Evolutionary conservation across 805 yeast species (phyloP).

Genomic region (Nadsonia fulvescens): DNA sequence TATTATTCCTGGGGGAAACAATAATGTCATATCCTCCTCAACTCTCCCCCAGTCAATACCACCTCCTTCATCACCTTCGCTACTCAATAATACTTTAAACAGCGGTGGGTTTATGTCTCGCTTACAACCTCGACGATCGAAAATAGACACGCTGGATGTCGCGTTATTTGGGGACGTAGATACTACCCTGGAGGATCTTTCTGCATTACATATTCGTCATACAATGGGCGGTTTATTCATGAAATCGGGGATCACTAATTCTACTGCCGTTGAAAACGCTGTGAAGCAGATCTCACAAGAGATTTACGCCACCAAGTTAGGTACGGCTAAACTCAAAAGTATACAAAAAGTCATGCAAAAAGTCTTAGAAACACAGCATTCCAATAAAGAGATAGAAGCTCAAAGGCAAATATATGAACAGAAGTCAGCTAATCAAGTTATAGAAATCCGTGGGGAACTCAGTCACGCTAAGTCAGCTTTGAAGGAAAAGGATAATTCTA

Average conservation of each 20-base stretch:
- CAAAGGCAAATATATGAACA: too few relatives aligned
- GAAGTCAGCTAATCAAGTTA: too few relatives aligned
- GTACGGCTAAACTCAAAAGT: constrained; percentile 18
- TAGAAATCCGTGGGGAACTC: too few relatives aligned
- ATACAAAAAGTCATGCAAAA: constrained; percentile 15
- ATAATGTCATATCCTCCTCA: constrained; percentile 2
- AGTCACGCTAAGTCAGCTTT: too few relatives aligned
- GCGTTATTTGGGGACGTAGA: constrained; percentile 20
- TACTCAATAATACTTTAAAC: too few relatives aligned
- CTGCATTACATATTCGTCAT: constrained; percentile 18
- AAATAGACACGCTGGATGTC: constrained; percentile 13
- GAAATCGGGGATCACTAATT: constrained; percentile 15
- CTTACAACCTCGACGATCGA: constrained; percentile 2
- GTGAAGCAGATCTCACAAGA: constrained; percentile 18
- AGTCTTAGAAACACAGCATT: too few relatives aligned
- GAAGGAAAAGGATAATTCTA: too few relatives aligned
- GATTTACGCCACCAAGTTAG: constrained; percentile 18
- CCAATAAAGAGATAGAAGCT: too few relatives aligned
- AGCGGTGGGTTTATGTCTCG: too few relatives aligned
- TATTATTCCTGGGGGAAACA: too few relatives aligned
- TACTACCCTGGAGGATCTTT: constrained; percentile 18
- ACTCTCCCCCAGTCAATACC: background rate
- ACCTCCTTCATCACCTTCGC: constrained; percentile 1
- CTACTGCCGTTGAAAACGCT: constrained; percentile 18
- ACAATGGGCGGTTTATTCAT: constrained; percentile 19